Evolutionary conservation across 306 rosid species (phyloP).

Genomic region (Quercus engelmannii): DNA sequence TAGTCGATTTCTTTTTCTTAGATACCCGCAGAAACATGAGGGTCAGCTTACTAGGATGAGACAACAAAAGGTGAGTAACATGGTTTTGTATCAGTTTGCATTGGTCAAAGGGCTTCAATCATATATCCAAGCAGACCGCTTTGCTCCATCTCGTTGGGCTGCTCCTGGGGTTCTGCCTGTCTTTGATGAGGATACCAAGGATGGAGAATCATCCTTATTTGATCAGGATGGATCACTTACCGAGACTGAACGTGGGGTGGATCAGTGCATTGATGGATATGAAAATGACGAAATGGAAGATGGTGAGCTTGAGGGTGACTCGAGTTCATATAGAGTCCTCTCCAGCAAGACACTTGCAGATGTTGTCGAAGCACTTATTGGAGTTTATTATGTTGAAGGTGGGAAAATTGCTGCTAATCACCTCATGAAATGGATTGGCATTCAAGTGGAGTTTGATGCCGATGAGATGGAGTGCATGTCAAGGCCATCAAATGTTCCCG

Average conservation of each 20-base stretch:
- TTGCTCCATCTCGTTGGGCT: conserved; percentile 97
- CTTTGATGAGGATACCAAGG: conserved; percentile 86
- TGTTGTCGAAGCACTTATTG: conserved; percentile 95
- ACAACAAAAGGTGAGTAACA: conserved; percentile 97
- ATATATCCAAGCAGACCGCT: conserved; percentile 96
- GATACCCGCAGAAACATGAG: conserved; percentile 95
- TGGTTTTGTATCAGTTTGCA: conserved; percentile 88
- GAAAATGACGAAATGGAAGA: conserved; percentile 85
- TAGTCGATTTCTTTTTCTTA: conserved; percentile 90
- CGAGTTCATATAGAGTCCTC: conserved; percentile 89
- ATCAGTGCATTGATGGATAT: conserved; percentile 28
- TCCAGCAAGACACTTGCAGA: conserved; percentile 99
- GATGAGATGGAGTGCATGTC: conserved; percentile 55
- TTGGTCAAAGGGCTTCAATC: conserved; percentile 85
- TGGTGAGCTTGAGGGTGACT: conserved; percentile 90
- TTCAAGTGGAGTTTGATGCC: conserved; percentile 80
- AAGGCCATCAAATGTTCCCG: conserved; percentile 63
- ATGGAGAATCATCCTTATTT: conserved; percentile 78
- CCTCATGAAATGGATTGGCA: conserved; percentile 96
- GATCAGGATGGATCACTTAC: conserved; percentile 49
- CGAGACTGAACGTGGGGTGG: conserved; percentile 34
- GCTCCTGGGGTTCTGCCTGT: conserved; percentile 99
- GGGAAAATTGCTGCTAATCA: conserved; percentile 90
- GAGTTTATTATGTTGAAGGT: conserved; percentile 92
- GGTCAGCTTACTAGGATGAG: conserved; percentile 99